Evolutionary conservation across 176 grass and related monocot species (phyloP).

Genomic region (Hordeum marinum): DNA sequence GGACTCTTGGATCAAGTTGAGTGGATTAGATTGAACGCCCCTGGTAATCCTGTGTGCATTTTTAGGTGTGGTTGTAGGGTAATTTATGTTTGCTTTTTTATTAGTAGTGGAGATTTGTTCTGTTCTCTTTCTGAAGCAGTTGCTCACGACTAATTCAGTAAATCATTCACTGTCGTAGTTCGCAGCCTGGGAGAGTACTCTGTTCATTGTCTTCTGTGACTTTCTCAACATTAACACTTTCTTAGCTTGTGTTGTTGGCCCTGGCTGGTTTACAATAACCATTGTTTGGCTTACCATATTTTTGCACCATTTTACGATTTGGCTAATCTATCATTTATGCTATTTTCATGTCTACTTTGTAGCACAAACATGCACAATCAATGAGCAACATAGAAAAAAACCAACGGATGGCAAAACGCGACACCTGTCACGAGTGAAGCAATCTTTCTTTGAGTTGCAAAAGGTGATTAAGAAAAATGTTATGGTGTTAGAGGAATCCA

Average conservation of each 20-base stretch:
- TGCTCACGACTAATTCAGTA: background rate
- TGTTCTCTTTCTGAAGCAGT: background rate
- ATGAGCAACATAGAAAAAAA: background rate
- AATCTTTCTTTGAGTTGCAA: background rate
- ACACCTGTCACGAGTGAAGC: background rate
- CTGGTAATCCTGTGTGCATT: too few species aligned
- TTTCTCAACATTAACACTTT: background rate
- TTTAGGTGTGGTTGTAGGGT: too few species aligned
- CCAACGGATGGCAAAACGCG: background rate
- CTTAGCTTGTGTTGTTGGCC: background rate
- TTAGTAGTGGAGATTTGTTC: too few species aligned
- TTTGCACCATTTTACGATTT: background rate
- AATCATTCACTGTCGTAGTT: background rate
- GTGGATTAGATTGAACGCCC: too few species aligned
- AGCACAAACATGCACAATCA: background rate
- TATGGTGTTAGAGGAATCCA: slow-evolving; percentile 30
- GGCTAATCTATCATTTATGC: background rate
- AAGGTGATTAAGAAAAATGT: background rate
- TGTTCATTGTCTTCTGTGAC: background rate
- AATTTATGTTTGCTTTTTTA: too few species aligned
- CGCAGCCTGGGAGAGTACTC: background rate
- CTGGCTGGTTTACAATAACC: background rate
- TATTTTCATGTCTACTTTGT: background rate
- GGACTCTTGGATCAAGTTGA: too few species aligned
- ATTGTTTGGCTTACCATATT: background rate